These are phyloP conservation scores for Lathyrus sativus DNA, from an alignment of 306 rosid genomes.

Conservation along the genomic window DNA sequence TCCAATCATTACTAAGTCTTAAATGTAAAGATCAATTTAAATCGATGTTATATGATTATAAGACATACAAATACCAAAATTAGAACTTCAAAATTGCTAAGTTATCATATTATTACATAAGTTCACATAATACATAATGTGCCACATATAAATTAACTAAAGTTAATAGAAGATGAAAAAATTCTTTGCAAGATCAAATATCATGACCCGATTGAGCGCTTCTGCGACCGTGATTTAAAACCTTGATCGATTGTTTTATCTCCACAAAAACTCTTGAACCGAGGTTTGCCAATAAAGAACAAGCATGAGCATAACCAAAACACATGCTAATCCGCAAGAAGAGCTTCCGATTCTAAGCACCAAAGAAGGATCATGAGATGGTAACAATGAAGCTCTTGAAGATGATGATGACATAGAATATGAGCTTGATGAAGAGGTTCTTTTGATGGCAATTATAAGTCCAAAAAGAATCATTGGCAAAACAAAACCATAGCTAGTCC, in stretches of 20 bases:
- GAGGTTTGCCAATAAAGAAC: conserved; percentile 77
- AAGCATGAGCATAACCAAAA: conserved; percentile 66
- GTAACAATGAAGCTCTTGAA: conserved; percentile 44
- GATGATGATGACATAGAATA: conserved; percentile 30
- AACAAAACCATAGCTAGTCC: conserved; percentile 68
- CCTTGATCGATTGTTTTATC: conserved; percentile 38
- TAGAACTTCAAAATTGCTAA: neutral
- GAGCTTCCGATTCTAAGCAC: conserved; percentile 77
- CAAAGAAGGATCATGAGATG: conserved; percentile 72
- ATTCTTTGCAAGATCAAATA: neutral
- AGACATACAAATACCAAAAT: neutral
- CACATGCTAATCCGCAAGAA: conserved; percentile 75
- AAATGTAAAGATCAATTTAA: too few species aligned
- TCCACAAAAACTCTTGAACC: conserved; percentile 69
- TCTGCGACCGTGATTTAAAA: neutral
- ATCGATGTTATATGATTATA: neutral
- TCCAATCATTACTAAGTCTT: neutral
- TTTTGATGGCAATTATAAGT: conserved; percentile 72
- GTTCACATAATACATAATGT: conserved; percentile 1
- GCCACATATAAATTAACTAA: neutral
- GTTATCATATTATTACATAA: conserved; percentile 37
- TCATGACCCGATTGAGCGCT: neutral
- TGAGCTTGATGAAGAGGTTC: conserved; percentile 58
- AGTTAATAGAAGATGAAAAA: neutral
- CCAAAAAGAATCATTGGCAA: conserved; percentile 80